Evolutionary conservation across 345 rosid genomes (phyloP).

Genomic region (Melaleuca quinquenervia): DNA sequence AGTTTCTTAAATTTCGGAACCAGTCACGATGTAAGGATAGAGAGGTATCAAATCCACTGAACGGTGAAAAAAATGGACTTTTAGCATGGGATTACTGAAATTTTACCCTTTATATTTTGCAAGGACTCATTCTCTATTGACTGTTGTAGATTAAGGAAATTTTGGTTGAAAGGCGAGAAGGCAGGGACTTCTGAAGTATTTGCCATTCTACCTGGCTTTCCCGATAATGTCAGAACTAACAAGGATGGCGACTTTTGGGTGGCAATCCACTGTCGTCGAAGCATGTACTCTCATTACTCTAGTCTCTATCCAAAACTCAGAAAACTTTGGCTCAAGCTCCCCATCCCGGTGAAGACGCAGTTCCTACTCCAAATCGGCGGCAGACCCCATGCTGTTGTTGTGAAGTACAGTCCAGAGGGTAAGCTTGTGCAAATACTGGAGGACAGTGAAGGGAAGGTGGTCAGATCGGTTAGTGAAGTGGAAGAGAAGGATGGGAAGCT

Average conservation of each 20-base stretch:
- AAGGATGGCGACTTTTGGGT: constrained; percentile 40
- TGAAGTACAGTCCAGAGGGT: constrained; percentile 26
- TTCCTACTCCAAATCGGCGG: constrained; percentile 25
- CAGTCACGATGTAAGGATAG: background rate
- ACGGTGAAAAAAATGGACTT: background rate
- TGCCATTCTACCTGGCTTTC: constrained; percentile 65
- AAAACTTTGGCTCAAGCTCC: constrained; percentile 26
- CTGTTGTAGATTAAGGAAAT: constrained; percentile 44
- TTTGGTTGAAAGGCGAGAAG: constrained; percentile 82
- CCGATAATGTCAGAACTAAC: constrained; percentile 73
- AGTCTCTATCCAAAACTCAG: constrained; percentile 17
- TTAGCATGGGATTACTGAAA: background rate
- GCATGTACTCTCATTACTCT: constrained; percentile 2
- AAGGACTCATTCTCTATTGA: background rate
- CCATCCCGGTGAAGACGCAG: constrained; percentile 18
- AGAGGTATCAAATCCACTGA: background rate
- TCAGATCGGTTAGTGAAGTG: constrained; percentile 28
- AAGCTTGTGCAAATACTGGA: constrained; percentile 26
- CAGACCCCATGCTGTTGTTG: constrained; percentile 12
- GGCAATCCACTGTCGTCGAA: constrained; percentile 23
- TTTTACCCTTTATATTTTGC: background rate
- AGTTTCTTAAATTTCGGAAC: background rate
- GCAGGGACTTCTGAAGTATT: constrained; percentile 71
- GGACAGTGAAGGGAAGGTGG: constrained; percentile 32
- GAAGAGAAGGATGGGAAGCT: constrained; percentile 42